Evolutionary conservation across 2,329 filamentous ascomycete genomes (phyloP), one percentile per base, ranked within the genome.

Genomic region (Trichoderma gracile): DNA sequence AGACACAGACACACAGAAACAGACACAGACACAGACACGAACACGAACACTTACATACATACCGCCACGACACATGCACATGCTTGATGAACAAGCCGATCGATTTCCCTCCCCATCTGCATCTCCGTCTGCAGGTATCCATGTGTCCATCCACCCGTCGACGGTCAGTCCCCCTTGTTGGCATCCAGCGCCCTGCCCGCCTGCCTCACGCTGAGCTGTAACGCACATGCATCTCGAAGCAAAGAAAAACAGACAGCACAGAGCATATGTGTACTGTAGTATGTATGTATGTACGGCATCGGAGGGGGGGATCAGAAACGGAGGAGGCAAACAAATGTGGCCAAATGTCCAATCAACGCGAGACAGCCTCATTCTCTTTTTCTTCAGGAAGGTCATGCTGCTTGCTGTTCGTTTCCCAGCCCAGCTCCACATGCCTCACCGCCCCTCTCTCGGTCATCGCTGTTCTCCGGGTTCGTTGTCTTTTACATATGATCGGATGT

Each of bases 301-400:
- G 23, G 19, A 15, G 50, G 30, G 49, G 49, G 30, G 30, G 30
- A 9, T 9, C 8, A 3, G 30, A 33, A 9, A 9, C 2, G 9
- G 30, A 10, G 10, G 33, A 52, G 52, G 47, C 57, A 60, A 60
- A 43, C 46, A 33, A 45, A 10, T 1, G 3, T 23, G 12, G n/a
- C 30, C 17, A 8, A 21, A 21, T 27, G n/a, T 53, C 47, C 57
- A 61, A 52, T 61, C 38, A 52, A 21, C 38, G 17, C 30, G 21
- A 33, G 46, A 62, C 59, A 54, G 59, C 59, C 49, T 62, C 59
- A 53, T 38, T 38, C 49, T 62, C 8, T 21, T 25, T 23, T 33
- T 58, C 33, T 38, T 14, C 12, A 38, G 33, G 33, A 38, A 14
- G 23, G 25, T 46, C 40, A 19, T 43, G 54, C 17, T 27, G n/a